These are phyloP conservation scores for Yamadazyma atmosphaerica DNA, from an alignment of 1,139 yeast genomes.

Conservation along the genomic window DNA sequence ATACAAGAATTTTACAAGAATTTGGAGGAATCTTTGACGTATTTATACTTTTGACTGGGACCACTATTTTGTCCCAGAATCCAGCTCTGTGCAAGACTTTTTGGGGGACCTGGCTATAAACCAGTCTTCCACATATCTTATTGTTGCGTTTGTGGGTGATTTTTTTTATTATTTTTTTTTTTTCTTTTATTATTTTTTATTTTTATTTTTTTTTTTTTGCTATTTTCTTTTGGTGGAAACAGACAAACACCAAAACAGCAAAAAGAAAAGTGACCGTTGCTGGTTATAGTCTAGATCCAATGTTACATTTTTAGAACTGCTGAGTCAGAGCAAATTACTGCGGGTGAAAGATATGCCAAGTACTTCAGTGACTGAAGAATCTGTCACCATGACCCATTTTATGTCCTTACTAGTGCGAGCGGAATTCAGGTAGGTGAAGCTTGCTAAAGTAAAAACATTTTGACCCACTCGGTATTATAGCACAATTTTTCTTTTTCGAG, in stretches of 20 bases:
- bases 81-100: not conserved
- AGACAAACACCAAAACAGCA: not conserved
- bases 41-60: constrained; percentile 1
- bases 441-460: no score
- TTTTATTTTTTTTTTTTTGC: constrained; percentile 1
- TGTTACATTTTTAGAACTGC: no score
- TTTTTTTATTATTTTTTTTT: constrained; percentile 2
- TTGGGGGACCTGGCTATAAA: not conserved
- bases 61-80: not conserved
- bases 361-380: no score
- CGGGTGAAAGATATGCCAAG: no score
- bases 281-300: no score
- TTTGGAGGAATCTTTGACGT: constrained; percentile 1
- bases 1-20: constrained; percentile 7
- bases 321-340: no score
- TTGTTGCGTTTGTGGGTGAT: not conserved
- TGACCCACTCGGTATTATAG: no score
- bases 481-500: no score
- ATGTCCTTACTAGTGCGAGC: no score
- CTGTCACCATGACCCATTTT: no score
- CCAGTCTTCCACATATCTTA: not conserved
- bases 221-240: not conserved
- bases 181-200: not conserved
- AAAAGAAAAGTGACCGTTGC: not conserved
- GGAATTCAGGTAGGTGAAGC: no score